Base-by-base conservation (phyloP, 495 filamentous ascomycete species). In the Bryoglossum gracile region DNA sequence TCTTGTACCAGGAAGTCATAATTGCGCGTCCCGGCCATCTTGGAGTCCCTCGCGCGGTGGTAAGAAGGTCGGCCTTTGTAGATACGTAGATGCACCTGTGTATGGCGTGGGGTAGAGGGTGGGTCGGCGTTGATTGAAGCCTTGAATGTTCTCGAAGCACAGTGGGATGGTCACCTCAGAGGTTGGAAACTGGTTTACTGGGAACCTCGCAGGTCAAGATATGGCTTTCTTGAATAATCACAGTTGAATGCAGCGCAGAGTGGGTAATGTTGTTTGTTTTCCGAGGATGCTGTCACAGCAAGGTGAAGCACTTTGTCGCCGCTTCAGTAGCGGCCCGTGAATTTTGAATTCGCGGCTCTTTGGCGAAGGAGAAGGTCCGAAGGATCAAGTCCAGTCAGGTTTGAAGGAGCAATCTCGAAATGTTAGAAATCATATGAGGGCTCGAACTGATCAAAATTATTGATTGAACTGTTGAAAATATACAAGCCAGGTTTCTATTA, bases 1-100 rank as follows among this genome's bases (percentile, higher is more conserved):
- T 4, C 18, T 13, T 14, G 50, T 80, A 96, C 91, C 71, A 98
- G 74, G 67, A 97, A 97, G 65, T 98, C 92, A 66, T 98, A 98
- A 70, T 97, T 97, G 63, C 92, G 79, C 69, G 89, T 94, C 57
- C 88, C 87, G 55, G 92, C 90, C 92, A 98, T 98, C 71, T 62
- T 33, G 43, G 21, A 46, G 32, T 53, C 21, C 23, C 40, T 57
- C 45, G 53, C 49, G 42, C 4, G 38, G 26, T 17, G 19, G 26
- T 37, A 53, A 26, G 35, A 35, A 13, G 26, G 14, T 25, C 14
- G 43, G n/a, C 11, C 28, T 34, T 36, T 25, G 10, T 13, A 34
- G 16, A 33, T 21, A 23, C 19, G 35, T 48, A 5, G 33, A 48
- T 4, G 23, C 3, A 1, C 17, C 13, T 18, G 35, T 42, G 13